These are phyloP conservation scores for Marchantia paleacea DNA, from an alignment of 225 moss, liverwort and hornwort genomes.

Conservation along the genomic window DNA sequence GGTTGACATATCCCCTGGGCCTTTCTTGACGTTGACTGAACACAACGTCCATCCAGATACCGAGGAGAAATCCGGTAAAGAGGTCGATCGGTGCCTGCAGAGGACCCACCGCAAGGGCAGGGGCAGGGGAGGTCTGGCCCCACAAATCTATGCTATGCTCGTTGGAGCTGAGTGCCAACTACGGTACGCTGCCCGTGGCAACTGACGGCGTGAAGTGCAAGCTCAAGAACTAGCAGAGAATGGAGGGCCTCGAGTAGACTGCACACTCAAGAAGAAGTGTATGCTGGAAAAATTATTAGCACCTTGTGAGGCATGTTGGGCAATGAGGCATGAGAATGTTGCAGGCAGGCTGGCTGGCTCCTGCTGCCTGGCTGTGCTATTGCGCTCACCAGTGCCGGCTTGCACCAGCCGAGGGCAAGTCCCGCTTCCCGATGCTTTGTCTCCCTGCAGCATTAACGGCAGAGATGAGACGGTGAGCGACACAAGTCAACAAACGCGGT, in stretches of 20 bases:
- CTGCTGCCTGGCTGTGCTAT: background rate
- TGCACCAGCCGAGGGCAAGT: background rate
- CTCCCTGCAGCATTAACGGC: background rate
- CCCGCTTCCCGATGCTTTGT: background rate
- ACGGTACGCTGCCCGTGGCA: background rate
- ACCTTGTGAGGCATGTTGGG: background rate
- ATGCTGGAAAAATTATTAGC: background rate
- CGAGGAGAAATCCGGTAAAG: background rate
- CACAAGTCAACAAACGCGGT: constrained; percentile 4
- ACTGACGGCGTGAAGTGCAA: background rate
- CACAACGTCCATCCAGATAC: background rate
- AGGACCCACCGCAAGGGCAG: background rate
- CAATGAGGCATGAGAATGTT: background rate
- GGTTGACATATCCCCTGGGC: background rate
- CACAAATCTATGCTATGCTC: background rate
- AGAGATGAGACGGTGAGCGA: background rate
- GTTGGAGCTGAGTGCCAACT: background rate
- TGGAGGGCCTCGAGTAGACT: background rate
- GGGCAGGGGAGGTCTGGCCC: background rate
- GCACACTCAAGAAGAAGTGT: background rate
- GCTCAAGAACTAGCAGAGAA: background rate
- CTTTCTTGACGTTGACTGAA: constrained; percentile 4
- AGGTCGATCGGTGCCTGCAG: background rate
- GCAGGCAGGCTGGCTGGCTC: no score
- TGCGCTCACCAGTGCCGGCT: background rate